These are phyloP conservation scores for Myotisia sp. DNA, from an alignment of 2,329 filamentous ascomycete species.

Conservation along the genomic window DNA sequence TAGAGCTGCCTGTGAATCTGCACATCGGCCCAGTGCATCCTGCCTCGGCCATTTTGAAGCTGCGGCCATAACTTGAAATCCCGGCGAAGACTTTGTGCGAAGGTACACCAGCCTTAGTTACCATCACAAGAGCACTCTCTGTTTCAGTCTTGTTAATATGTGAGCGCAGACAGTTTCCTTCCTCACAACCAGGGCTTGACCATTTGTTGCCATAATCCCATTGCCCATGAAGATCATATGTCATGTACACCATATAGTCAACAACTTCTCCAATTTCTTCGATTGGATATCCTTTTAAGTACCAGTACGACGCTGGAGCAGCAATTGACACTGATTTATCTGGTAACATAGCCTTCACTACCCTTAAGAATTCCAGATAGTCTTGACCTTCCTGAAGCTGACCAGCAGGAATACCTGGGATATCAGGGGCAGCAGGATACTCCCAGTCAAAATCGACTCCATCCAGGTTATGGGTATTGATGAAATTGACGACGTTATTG, in stretches of 20 bases:
- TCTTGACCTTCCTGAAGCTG: slow-evolving; percentile 25
- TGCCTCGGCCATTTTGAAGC: slow-evolving; percentile 21
- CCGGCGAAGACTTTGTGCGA: slow-evolving; percentile 23
- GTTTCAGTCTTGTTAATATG: slow-evolving; percentile 29
- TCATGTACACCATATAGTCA: slow-evolving; percentile 26
- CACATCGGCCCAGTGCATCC: slow-evolving; percentile 18
- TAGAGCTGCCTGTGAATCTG: slow-evolving; percentile 14
- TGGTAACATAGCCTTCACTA: slow-evolving; percentile 9
- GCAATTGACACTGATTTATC: slow-evolving; percentile 16
- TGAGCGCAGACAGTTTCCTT: slow-evolving; percentile 3
- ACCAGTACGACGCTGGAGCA: slow-evolving; percentile 20
- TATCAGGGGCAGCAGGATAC: slow-evolving; percentile 19
- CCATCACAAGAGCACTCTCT: slow-evolving; percentile 16
- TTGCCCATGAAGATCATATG: slow-evolving; percentile 22
- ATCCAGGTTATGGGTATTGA: slow-evolving; percentile 28
- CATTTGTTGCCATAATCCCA: slow-evolving; percentile 16
- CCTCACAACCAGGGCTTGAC: too few species aligned
- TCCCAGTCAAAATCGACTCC: slow-evolving; percentile 29
- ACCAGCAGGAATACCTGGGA: slow-evolving; percentile 23
- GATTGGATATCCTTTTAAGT: slow-evolving; percentile 19
- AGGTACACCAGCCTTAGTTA: slow-evolving; percentile 27
- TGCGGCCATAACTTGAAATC: slow-evolving; percentile 24
- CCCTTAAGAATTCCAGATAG: slow-evolving; percentile 21
- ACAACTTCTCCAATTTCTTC: slow-evolving; percentile 14
- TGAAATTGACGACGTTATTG: slow-evolving; percentile 27